Evolutionary conservation across 2,329 filamentous ascomycete genomes (phyloP), one percentile per base, ranked within the genome.

Genomic region (Aspergillus quadrilineatus): DNA sequence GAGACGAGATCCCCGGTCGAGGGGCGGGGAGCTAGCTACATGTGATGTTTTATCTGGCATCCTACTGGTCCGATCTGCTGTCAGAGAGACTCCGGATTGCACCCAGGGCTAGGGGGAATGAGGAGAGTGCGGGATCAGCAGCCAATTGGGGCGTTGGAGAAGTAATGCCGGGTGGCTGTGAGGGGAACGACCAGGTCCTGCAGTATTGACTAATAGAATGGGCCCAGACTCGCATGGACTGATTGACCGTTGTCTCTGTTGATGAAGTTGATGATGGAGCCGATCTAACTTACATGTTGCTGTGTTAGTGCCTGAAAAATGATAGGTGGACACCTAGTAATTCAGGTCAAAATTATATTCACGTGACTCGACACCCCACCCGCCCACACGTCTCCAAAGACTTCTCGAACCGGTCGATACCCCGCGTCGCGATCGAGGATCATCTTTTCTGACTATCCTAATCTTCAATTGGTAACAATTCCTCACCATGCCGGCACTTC

Each of bases 401-500:
- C 34, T 37, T 37, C 34, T 37, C 34, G 34, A 37, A 37, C 9
- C 3, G 2, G 22, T 22, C 22, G 14, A 26, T 41, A n/a, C 50
- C 39, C 50, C 50, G 30, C 39, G 39, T 22, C 34, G 1, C 14
- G 4, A 10, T 9, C 34, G 30, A 34, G 10, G 30, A 34, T 34
- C 30, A 7, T 2, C 30, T 34, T 22, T 34, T 34, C 30, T 34
- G 5, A 34, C 30, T 34, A 8, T 34, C 30, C 30, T 34, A 14
- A 12, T 17, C 37, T 39, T 28, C 29, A n/a, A 47, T 10, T n/a
- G 28, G 4, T 10, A 7, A 43, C 15, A 14, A 10, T 3, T 28
- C 15, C 12, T 34, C 26, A 29, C 14, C 15, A 52, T 55, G 53
- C 46, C 53, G 7, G 62, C 67, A 50, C 64, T 72, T 15, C 69